Evolutionary conservation across 2,329 filamentous ascomycete genomes (phyloP).

Genomic region (Diplocarpon rosae): DNA sequence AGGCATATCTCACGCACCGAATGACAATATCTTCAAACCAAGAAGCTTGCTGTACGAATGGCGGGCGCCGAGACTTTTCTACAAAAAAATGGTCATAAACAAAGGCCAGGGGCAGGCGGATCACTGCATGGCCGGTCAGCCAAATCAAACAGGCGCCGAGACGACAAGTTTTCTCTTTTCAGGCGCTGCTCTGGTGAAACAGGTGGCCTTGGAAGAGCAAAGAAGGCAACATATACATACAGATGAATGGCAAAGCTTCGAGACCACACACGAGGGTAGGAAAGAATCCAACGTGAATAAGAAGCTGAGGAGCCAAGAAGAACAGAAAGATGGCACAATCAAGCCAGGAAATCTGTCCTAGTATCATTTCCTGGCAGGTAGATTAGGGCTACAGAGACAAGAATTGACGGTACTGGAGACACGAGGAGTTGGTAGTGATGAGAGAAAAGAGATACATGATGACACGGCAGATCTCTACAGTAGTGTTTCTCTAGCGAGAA

Average conservation of each 20-base stretch:
- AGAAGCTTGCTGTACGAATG: conserved; percentile 59
- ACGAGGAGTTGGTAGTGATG: neutral
- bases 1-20: conserved; percentile 67
- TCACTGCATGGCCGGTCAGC: conserved; percentile 31
- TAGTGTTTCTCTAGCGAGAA: no score
- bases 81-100: conserved; percentile 46
- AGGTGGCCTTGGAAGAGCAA: neutral
- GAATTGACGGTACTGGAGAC: neutral
- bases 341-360: conserved; percentile 61
- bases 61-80: conserved; percentile 34
- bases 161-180: neutral
- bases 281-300: conserved; percentile 54
- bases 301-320: conserved; percentile 60
- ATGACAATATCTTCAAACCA: conserved; percentile 69
- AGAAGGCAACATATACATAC: conserved; percentile 34
- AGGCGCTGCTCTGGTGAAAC: neutral
- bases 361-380: conserved; percentile 44
- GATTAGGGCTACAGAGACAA: neutral
- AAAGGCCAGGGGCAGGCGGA: conserved; percentile 48
- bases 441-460: neutral
- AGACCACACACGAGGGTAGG: conserved; percentile 46
- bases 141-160: conserved; percentile 7
- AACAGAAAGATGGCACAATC: conserved; percentile 65
- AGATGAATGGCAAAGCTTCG: conserved; percentile 56
- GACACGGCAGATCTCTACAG: neutral